phyloP scores from a whole-genome alignment of 169 alveolate species.

The Plasmodium blacklocki region DNA sequence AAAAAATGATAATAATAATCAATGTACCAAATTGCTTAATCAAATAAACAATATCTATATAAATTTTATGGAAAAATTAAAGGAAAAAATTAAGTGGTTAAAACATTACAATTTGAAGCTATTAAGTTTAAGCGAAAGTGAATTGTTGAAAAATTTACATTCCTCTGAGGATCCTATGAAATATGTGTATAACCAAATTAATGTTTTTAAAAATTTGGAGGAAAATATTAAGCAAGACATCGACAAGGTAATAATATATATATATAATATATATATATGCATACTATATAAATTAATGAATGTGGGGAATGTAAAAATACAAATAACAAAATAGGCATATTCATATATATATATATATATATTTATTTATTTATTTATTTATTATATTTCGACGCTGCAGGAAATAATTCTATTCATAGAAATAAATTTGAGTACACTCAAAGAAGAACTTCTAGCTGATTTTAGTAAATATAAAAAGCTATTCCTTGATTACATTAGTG shows the following conservation, averaged over 20 bases:
- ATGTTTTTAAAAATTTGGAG: slow-evolving; percentile 57
- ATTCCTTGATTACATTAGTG: slow-evolving; percentile 50
- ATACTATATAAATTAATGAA: too few species aligned
- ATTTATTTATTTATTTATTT: too few species aligned
- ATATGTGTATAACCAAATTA: slow-evolving; percentile 50
- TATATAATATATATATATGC: too few species aligned
- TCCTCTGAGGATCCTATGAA: slow-evolving; percentile 67
- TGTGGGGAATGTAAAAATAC: too few species aligned
- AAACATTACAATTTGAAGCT: slow-evolving; percentile 63
- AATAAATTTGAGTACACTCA: slow-evolving; percentile 59
- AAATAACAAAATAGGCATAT: too few species aligned
- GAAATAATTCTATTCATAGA: slow-evolving; percentile 61
- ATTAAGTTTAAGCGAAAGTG: slow-evolving; percentile 35
- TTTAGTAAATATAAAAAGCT: slow-evolving; percentile 35
- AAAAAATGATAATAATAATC: slow-evolving; percentile 62
- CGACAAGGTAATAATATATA: slow-evolving; percentile 37
- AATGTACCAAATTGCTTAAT: slow-evolving; percentile 49
- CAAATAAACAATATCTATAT: slow-evolving; percentile 65
- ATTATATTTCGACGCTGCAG: slow-evolving; percentile 1
- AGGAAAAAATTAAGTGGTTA: slow-evolving; percentile 74
- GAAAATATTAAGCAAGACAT: slow-evolving; percentile 63
- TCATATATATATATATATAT: too few species aligned
- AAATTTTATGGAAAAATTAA: slow-evolving; percentile 73
- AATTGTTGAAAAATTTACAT: slow-evolving; percentile 31
- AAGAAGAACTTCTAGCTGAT: slow-evolving; percentile 58